These are phyloP conservation scores for Podila verticillata DNA, from an alignment of 192 early-diverging fungal genomes.

Conservation along the genomic window DNA sequence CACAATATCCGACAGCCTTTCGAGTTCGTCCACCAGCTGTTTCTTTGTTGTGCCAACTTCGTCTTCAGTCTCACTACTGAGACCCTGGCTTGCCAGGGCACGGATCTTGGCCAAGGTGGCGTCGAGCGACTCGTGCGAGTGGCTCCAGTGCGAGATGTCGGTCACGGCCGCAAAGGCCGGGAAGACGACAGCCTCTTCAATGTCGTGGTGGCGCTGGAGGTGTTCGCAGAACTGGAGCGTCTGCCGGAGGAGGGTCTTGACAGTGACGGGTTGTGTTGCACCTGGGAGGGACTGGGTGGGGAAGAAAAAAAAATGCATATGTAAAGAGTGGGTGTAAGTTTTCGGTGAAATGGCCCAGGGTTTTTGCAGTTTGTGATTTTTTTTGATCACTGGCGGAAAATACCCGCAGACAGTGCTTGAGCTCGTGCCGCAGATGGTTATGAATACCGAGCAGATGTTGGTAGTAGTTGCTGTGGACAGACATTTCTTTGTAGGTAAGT, in stretches of 20 bases:
- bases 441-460: conserved; percentile 43
- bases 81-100: conserved; percentile 24
- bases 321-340: no score
- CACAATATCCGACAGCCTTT: conserved; percentile 44
- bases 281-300: conserved; percentile 16
- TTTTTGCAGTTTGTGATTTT: no score
- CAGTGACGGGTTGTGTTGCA: conserved; percentile 11
- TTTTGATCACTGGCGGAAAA: no score
- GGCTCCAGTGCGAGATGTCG: conserved; percentile 48
- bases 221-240: conserved; percentile 30
- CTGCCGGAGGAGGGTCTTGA: conserved; percentile 13
- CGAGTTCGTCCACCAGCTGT: conserved; percentile 18
- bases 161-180: conserved; percentile 34
- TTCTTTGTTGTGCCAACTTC: conserved; percentile 12
- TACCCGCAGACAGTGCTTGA: conserved; percentile 34
- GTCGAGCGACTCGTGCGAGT: conserved; percentile 30
- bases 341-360: no score
- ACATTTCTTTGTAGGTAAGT: not conserved
- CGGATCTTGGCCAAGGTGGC: conserved; percentile 29
- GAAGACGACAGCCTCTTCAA: conserved; percentile 41
- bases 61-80: conserved; percentile 25
- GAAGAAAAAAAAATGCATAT: no score
- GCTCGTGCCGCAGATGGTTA: conserved; percentile 26
- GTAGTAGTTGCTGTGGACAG: conserved; percentile 32
- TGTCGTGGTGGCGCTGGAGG: conserved; percentile 40